phyloP scores from a whole-genome alignment of 2,329 filamentous ascomycete species.

The Talaromyces sp. region DNA sequence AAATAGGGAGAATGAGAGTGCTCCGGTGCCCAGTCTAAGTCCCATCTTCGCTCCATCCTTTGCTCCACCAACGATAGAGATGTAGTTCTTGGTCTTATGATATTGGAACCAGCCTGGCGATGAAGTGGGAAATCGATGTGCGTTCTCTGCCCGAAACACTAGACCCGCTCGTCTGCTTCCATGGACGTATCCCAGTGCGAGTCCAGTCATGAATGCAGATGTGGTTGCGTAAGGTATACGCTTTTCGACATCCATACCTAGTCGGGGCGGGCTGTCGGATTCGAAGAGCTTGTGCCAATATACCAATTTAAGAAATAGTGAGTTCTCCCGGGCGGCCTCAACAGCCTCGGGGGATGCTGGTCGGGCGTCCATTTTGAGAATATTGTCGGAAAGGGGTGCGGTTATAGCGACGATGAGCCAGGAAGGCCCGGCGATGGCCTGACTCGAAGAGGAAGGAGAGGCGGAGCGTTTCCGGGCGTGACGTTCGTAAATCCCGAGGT shows the following conservation, averaged over 20 bases:
- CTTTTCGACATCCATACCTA: constrained; percentile 65
- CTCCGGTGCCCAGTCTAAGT: constrained; percentile 70
- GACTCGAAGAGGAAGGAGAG: not conserved
- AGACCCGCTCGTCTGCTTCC: constrained; percentile 75
- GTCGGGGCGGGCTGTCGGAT: constrained; percentile 43
- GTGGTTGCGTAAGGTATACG: constrained; percentile 68
- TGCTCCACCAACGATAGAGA: constrained; percentile 74
- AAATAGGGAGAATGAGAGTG: constrained; percentile 73
- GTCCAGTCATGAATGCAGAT: constrained; percentile 68
- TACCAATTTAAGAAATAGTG: constrained; percentile 31
- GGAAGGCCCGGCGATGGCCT: not conserved
- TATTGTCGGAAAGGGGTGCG: not conserved
- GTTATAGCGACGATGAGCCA: no score
- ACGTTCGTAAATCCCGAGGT: not conserved
- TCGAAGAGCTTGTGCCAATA: constrained; percentile 43
- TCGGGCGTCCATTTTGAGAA: constrained; percentile 19
- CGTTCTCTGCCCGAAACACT: constrained; percentile 92
- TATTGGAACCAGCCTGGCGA: constrained; percentile 96
- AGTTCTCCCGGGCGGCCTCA: constrained; percentile 15
- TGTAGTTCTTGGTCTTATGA: constrained; percentile 97
- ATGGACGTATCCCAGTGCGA: constrained; percentile 70
- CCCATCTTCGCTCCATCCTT: constrained; percentile 79
- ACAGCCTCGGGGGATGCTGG: constrained; percentile 9
- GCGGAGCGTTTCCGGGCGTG: not conserved
- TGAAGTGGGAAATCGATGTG: constrained; percentile 83